These are phyloP conservation scores for Clonostachys solani DNA, from an alignment of 2,329 filamentous ascomycete genomes.

Conservation along the genomic window DNA sequence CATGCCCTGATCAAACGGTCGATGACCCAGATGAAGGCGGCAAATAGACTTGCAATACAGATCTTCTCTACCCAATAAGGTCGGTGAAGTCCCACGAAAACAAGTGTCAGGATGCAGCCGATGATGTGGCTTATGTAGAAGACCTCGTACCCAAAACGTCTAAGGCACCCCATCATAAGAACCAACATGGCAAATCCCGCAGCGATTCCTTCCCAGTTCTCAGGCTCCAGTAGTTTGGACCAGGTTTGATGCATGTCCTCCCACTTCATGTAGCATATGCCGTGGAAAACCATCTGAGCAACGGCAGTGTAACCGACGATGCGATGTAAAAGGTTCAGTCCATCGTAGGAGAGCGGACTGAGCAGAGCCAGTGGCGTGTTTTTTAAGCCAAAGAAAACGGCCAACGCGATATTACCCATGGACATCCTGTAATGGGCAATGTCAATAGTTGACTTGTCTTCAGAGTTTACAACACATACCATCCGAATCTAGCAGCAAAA, in stretches of 20 bases:
- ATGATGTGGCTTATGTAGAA: constrained; percentile 41
- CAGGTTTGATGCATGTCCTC: constrained; percentile 11
- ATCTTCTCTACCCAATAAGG: constrained; percentile 30
- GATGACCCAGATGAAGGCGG: constrained; percentile 31
- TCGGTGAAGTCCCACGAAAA: constrained; percentile 36
- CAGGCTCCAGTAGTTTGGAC: not conserved
- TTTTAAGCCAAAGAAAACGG: constrained; percentile 39
- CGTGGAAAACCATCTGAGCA: constrained; percentile 28
- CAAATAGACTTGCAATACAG: constrained; percentile 29
- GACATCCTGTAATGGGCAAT: constrained; percentile 31
- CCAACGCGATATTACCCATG: constrained; percentile 30
- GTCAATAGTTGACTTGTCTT: accelerated
- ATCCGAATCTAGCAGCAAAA: constrained; percentile 12
- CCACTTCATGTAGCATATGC: constrained; percentile 20
- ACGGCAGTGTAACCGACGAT: constrained; percentile 36
- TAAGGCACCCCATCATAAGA: constrained; percentile 15
- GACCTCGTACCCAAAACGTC: constrained; percentile 35
- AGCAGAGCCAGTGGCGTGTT: constrained; percentile 37
- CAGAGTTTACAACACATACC: constrained; percentile 4
- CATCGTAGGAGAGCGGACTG: constrained; percentile 29
- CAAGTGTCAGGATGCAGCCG: constrained; percentile 32
- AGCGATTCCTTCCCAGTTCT: constrained; percentile 5
- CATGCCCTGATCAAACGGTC: constrained; percentile 34
- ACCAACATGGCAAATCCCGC: constrained; percentile 29
- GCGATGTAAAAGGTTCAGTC: constrained; percentile 41